phyloP scores from a whole-genome alignment of 2,329 filamentous ascomycete species.

The Orbilia javanica region DNA sequence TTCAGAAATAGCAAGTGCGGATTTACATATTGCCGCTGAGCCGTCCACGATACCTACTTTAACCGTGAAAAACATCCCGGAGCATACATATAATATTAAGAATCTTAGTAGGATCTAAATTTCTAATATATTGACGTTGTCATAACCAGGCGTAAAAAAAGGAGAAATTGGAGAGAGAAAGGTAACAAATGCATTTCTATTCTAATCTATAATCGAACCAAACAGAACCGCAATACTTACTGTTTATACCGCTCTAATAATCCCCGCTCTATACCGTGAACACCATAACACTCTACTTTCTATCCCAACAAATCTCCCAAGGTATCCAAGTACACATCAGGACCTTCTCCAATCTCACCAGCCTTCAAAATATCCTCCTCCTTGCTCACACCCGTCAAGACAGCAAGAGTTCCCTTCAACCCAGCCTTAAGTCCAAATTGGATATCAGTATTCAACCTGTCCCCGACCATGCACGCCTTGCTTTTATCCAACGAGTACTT shows the following conservation, averaged over 20 bases:
- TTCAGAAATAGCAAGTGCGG: too few relatives aligned
- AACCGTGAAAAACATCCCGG: not conserved
- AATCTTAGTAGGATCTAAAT: not conserved
- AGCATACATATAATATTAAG: not conserved
- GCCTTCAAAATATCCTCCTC: constrained; percentile 80
- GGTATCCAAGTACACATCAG: constrained; percentile 85
- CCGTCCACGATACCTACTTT: too few relatives aligned
- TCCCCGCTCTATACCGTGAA: not conserved
- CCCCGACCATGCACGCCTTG: constrained; percentile 94
- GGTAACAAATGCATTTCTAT: not conserved
- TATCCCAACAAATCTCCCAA: constrained; percentile 74
- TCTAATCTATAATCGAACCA: constrained; percentile 12
- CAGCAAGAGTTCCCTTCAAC: constrained; percentile 89
- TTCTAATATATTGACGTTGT: not conserved
- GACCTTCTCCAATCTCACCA: constrained; percentile 73
- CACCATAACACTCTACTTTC: not conserved
- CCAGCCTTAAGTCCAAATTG: constrained; percentile 92
- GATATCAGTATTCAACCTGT: constrained; percentile 94
- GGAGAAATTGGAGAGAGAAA: not conserved
- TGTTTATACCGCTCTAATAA: not conserved
- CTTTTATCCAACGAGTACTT: constrained; percentile 89
- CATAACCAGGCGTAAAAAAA: not conserved
- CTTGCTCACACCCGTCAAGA: constrained; percentile 88
- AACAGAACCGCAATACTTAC: not conserved
- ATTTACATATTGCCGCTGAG: too few relatives aligned